These are phyloP conservation scores for Beauveria varroae DNA, from an alignment of 2,329 filamentous ascomycete species.

Conservation along the genomic window DNA sequence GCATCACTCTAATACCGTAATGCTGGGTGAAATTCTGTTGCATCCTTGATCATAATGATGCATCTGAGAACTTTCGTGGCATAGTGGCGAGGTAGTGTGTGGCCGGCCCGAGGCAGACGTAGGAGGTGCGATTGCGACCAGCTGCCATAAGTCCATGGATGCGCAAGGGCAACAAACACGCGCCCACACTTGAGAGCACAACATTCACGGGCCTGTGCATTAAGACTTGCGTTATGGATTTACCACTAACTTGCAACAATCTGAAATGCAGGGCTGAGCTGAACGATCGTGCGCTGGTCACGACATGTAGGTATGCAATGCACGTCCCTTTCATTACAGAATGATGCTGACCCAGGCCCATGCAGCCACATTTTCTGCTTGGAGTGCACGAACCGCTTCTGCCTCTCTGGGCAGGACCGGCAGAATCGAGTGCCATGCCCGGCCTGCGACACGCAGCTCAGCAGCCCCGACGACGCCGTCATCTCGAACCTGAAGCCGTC, in stretches of 20 bases:
- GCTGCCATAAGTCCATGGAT: neutral
- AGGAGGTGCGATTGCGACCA: neutral
- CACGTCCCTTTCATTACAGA: neutral
- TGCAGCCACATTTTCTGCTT: conserved; percentile 78
- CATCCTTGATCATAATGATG: neutral
- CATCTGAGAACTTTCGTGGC: neutral
- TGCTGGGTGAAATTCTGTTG: no score
- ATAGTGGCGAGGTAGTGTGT: neutral
- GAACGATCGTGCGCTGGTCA: conserved; percentile 67
- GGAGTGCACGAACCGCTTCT: conserved; percentile 59
- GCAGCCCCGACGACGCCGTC: conserved; percentile 67
- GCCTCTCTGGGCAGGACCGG: conserved; percentile 41
- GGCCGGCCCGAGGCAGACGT: neutral
- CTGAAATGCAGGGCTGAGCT: conserved; percentile 67
- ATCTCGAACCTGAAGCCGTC: conserved; percentile 65
- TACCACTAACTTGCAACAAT: conserved; percentile 69
- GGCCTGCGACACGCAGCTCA: conserved; percentile 62
- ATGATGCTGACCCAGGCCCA: neutral
- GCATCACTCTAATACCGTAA: neutral
- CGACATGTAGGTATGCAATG: conserved; percentile 70
- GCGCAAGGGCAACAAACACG: neutral
- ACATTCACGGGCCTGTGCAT: neutral
- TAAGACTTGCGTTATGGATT: conserved; percentile 53
- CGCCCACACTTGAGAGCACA: neutral
- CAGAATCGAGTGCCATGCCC: conserved; percentile 53